Evolutionary conservation across 768 basidiomycete genomes (phyloP), one percentile per base, ranked within the genome.

Genomic region (Pleurotus tuoliensis): DNA sequence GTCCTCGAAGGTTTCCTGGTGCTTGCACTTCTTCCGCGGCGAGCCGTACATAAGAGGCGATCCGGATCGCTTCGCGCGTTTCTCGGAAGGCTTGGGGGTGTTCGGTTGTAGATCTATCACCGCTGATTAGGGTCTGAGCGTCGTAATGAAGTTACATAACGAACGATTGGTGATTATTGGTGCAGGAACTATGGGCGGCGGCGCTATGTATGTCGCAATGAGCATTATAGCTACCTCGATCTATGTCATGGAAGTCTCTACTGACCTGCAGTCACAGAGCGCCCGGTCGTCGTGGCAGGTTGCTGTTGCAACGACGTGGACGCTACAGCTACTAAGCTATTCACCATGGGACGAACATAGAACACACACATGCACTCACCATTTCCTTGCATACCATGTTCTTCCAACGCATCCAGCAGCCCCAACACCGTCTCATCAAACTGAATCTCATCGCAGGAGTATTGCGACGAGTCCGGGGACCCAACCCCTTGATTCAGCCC

Each of bases 351-450:
- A 34, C 30, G 41, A n/a, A 16, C 16, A 44, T 16, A 44, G 13
- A 44, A 12, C n/a, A 44, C 5, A 13, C n/a, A 44, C 41, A 15
- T 15, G 11, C 41, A 44, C n/a, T 44, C 41, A 34, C 27, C 48
- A 34, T n/a, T 50, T 15, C 13, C 12, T 24, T 61, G 57, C 12
- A 63, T 43, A 30, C 65, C 63, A 46, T 65, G 67, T 51, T 71
- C 66, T 62, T 84, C 83, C 30, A 84, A 53, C 11, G 68, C 70
- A 63, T 82, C 80, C 18, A 85, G 64, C 50, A 80, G 70, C 11
- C 71, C 71, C 30, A 79, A 64, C 59, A 75, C 71, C 40, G 67
- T 50, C 6, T 64, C 51, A 56, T 78, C 73, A 60, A 76, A 25
- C 22, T 55, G 62, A 9, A 70, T 66, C 7, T 69, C 69, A 53